phyloP scores from a whole-genome alignment of 371 early-diverging fungal genomes.

The Chytridium lagenaria region DNA sequence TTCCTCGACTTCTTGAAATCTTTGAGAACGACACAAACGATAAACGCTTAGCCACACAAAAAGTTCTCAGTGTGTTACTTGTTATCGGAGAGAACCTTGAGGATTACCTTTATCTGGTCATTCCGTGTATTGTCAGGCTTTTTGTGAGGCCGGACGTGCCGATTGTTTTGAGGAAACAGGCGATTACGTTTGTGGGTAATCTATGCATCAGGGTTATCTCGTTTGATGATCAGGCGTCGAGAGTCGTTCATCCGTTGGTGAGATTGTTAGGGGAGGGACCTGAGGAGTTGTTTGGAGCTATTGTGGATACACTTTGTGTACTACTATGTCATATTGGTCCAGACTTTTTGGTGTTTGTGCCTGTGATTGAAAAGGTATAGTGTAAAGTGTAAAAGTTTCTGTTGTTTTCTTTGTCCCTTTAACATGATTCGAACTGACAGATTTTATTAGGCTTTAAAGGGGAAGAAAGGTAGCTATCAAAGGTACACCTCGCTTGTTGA shows the following conservation, averaged over 20 bases:
- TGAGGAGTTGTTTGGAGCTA: slow-evolving; percentile 66
- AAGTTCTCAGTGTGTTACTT: slow-evolving; percentile 80
- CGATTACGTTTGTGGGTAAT: slow-evolving; percentile 76
- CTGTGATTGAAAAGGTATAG: slow-evolving; percentile 77
- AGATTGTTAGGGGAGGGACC: slow-evolving; percentile 60
- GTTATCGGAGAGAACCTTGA: slow-evolving; percentile 88
- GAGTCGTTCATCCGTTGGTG: slow-evolving; percentile 88
- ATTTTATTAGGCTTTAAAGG: slow-evolving; percentile 60
- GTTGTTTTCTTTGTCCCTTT: not conserved
- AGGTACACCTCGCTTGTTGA: slow-evolving; percentile 72
- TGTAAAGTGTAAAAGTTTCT: not conserved
- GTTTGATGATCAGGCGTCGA: slow-evolving; percentile 83
- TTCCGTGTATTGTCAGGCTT: slow-evolving; percentile 81
- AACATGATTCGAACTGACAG: not conserved
- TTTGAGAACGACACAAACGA: slow-evolving; percentile 80
- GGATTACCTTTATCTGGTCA: slow-evolving; percentile 88
- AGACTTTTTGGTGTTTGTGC: slow-evolving; percentile 89
- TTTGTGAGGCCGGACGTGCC: slow-evolving; percentile 77
- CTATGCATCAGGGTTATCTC: slow-evolving; percentile 75
- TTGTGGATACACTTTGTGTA: slow-evolving; percentile 84
- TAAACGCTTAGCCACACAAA: slow-evolving; percentile 69
- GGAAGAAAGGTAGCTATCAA: slow-evolving; percentile 67
- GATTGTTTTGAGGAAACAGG: slow-evolving; percentile 65
- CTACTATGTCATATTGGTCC: slow-evolving; percentile 84
- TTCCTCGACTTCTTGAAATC: slow-evolving; percentile 68